Conservation (phyloP, 306 rosid species). For the Castanea sativa region DNA sequence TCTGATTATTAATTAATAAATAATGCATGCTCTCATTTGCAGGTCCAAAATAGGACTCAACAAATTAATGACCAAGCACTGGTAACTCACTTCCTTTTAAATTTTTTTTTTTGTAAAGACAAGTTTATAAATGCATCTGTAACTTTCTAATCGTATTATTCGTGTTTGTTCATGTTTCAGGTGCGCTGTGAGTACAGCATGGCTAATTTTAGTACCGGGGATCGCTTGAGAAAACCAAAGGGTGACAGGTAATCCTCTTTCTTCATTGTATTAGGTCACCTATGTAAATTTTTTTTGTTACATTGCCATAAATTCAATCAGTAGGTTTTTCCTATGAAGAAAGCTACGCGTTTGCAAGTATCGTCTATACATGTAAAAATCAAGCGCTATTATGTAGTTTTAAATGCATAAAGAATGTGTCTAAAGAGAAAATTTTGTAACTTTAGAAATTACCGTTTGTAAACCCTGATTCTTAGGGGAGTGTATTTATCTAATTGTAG, state of each 20-base stretch:
- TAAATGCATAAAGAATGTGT: neutral
- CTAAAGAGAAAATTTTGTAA: neutral
- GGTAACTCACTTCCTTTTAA: constrained; percentile 23
- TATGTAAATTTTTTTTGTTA: neutral
- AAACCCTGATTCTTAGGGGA: too few relatives aligned
- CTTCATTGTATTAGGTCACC: neutral
- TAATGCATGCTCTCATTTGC: constrained; percentile 1
- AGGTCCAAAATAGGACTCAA: constrained; percentile 84
- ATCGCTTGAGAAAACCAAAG: constrained; percentile 85
- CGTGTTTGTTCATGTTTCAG: constrained; percentile 29
- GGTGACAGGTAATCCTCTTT: constrained; percentile 65
- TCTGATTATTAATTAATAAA: neutral
- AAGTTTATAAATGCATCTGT: neutral
- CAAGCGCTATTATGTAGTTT: neutral
- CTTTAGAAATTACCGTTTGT: neutral
- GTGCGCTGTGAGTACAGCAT: constrained; percentile 88
- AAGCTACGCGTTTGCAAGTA: neutral
- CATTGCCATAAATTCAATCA: neutral
- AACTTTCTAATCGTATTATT: neutral
- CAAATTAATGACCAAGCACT: constrained; percentile 60
- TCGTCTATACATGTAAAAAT: neutral
- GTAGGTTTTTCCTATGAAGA: neutral
- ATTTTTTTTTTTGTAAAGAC: neutral
- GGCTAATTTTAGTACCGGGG: constrained; percentile 96
- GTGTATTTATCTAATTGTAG: too few relatives aligned